Percentiles rank a stretch among this genome's conserved stretches.
These are phyloP conservation scores for Fusarium sacchari DNA, from an alignment of 2,329 filamentous ascomycete genomes.

Conservation along the genomic window DNA sequence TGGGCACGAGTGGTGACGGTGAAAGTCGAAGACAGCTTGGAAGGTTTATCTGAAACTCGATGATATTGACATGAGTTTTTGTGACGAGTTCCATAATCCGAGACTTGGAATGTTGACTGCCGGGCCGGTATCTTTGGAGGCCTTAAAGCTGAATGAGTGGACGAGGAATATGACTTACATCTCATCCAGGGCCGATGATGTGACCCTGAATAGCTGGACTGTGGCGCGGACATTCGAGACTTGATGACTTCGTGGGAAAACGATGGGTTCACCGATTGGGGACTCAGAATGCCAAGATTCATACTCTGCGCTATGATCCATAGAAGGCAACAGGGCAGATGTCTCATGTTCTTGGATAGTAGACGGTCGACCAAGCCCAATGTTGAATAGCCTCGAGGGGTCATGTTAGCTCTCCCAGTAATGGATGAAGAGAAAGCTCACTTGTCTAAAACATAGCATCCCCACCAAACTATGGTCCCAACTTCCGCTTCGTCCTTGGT, in stretches of 20 bases:
- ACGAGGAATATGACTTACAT: neutral
- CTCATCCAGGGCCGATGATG: neutral
- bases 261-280: neutral
- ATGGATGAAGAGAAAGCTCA: accelerated
- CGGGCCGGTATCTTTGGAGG: neutral
- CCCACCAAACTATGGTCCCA: neutral
- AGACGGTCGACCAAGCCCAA: neutral
- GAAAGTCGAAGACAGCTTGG: neutral
- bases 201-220: neutral
- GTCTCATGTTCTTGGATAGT: neutral
- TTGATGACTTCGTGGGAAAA: neutral
- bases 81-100: neutral
- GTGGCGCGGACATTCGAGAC: neutral
- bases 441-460: neutral
- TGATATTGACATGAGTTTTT: neutral
- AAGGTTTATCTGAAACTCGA: neutral
- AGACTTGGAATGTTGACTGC: neutral
- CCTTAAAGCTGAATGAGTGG: neutral
- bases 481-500: neutral
- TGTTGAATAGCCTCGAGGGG: neutral
- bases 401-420: accelerated
- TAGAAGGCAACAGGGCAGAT: neutral
- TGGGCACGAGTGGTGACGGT: neutral
- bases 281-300: neutral
- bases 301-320: neutral